A percentile compares a stretch with the other conserved stretches of the same genome.
Evolutionary conservation across 1,284 basidiomycete species (phyloP).

Genomic region (Volvariella volvacea): DNA sequence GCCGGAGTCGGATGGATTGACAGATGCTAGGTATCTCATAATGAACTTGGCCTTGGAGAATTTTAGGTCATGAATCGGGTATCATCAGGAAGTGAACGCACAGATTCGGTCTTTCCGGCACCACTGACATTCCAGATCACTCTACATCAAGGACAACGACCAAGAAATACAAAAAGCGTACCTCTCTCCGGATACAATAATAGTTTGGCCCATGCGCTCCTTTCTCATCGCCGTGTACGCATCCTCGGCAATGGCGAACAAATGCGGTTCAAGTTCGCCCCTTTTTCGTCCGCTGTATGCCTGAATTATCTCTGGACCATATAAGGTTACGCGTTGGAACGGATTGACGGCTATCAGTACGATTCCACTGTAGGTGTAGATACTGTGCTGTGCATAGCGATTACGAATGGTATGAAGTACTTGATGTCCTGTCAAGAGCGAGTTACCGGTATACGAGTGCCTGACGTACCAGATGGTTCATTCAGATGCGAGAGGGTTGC

Average conservation of each 20-base stretch:
- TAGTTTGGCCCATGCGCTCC: conserved; percentile 94
- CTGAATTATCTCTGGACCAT: conserved; percentile 96
- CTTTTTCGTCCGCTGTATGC: conserved; percentile 90
- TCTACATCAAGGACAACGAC: too few relatives aligned
- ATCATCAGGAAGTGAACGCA: conserved; percentile 26
- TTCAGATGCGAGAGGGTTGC: conserved; percentile 97
- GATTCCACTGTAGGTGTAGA: conserved; percentile 99
- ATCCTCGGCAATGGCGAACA: conserved; percentile 99
- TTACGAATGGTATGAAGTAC: conserved; percentile 97
- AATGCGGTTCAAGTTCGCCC: conserved; percentile 95
- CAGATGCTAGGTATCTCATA: conserved; percentile 98
- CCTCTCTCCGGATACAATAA: conserved; percentile 99
- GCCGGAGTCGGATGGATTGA: conserved; percentile 76
- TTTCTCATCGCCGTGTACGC: conserved; percentile 97
- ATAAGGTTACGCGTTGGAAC: conserved; percentile 89
- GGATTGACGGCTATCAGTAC: conserved; percentile 98
- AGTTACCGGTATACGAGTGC: conserved; percentile 3
- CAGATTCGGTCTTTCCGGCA: conserved; percentile 98
- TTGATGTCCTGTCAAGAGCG: conserved; percentile 22
- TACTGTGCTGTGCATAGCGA: conserved; percentile 94
- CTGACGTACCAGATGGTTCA: conserved; percentile 82
- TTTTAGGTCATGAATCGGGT: conserved; percentile 7
- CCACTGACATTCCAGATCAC: conserved; percentile 51
- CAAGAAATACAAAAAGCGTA: conserved; percentile 28
- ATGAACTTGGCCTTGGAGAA: conserved; percentile 87